These are phyloP conservation scores for Gamsiella multidivaricata DNA, from an alignment of 192 early-diverging fungal species.

Conservation along the genomic window DNA sequence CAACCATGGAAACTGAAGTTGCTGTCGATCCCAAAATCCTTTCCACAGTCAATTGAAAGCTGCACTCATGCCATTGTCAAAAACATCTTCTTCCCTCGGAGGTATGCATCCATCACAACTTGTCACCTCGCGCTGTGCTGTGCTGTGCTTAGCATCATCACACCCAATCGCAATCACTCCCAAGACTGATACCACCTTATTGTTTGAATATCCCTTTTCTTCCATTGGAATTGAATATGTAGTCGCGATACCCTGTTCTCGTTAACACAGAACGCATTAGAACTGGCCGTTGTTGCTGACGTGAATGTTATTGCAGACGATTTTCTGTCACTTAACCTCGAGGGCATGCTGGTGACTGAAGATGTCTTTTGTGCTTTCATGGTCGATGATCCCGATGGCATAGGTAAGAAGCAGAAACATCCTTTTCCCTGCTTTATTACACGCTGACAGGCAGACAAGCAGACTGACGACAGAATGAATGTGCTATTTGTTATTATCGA, in stretches of 20 bases:
- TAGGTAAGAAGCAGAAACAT: too few relatives aligned
- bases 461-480: slow-evolving; percentile 6
- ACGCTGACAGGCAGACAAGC: too few relatives aligned
- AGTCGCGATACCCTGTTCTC: slow-evolving; percentile 68
- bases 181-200: too few relatives aligned
- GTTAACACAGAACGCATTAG: slow-evolving; percentile 75
- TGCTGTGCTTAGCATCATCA: too few relatives aligned
- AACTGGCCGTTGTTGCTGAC: slow-evolving; percentile 73
- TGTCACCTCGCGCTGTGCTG: too few relatives aligned
- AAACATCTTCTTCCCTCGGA: slow-evolving; percentile 64
- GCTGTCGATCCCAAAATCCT: slow-evolving; percentile 67
- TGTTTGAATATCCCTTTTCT: too few relatives aligned
- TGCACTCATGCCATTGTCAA: slow-evolving; percentile 72
- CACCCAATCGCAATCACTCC: too few relatives aligned
- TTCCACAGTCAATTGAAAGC: slow-evolving; percentile 52
- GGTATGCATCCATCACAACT: slow-evolving; percentile 34
- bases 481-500: too few relatives aligned
- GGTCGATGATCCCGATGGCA: slow-evolving; percentile 69
- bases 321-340: slow-evolving; percentile 60
- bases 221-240: too few relatives aligned
- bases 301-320: slow-evolving; percentile 64
- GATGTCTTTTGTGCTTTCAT: slow-evolving; percentile 75
- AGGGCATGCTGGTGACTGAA: slow-evolving; percentile 59
- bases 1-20: slow-evolving; percentile 69
- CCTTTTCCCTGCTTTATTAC: too few relatives aligned